Evolutionary conservation across 768 basidiomycete genomes (phyloP).

Genomic region (Galerina sulciceps): DNA sequence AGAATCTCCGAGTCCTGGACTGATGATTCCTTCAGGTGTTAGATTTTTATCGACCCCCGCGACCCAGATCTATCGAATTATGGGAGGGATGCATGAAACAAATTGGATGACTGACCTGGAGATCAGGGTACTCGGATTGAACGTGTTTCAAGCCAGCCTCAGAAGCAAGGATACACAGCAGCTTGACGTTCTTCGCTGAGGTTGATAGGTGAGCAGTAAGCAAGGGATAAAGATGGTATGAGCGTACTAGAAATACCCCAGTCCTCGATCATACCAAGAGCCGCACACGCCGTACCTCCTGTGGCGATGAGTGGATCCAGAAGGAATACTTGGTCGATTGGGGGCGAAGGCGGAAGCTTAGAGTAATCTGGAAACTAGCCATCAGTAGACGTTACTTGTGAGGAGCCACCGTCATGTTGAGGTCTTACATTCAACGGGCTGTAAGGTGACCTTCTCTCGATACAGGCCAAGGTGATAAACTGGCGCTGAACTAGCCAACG

Average conservation of each 20-base stretch:
- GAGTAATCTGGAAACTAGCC: conserved; percentile 70
- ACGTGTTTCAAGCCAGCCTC: conserved; percentile 73
- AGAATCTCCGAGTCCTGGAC: conserved; percentile 91
- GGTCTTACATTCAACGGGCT: conserved; percentile 85
- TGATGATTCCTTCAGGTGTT: conserved; percentile 77
- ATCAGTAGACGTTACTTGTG: neutral
- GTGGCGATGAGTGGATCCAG: conserved; percentile 95
- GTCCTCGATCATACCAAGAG: conserved; percentile 82
- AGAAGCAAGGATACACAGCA: conserved; percentile 83
- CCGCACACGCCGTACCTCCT: conserved; percentile 90
- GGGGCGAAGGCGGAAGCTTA: conserved; percentile 77
- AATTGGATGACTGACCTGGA: conserved; percentile 60
- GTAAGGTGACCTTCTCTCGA: conserved; percentile 83
- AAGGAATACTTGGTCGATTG: conserved; percentile 84
- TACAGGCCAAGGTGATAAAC: conserved; percentile 93
- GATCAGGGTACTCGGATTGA: conserved; percentile 66
- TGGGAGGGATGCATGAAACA: neutral
- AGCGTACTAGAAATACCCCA: conserved; percentile 77
- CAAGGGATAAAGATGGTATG: neutral
- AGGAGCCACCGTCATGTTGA: neutral
- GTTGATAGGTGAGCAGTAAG: conserved; percentile 3
- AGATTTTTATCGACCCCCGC: conserved; percentile 79
- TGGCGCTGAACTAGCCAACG: conserved; percentile 59
- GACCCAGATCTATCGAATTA: conserved; percentile 71
- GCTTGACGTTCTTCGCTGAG: conserved; percentile 72